Base-by-base conservation (phyloP, 768 basidiomycete species). In the Nidularia pulvinata region DNA sequence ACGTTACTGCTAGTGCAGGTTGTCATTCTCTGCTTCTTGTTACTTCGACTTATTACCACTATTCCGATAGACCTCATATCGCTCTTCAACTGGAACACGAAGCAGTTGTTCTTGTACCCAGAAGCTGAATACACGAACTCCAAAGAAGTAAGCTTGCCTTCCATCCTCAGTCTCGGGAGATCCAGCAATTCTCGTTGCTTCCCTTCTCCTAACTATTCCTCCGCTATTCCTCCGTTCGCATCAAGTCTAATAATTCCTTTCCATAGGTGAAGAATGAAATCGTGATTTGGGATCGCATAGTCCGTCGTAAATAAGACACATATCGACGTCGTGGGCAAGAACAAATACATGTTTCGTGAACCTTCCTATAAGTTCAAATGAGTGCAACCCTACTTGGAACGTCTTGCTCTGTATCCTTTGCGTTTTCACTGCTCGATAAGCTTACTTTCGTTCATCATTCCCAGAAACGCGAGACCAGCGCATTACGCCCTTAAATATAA, bases 81-180 rank as follows among this genome's bases (percentile, higher is more conserved):
- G 10, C 76, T 96, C 33, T 96, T 95, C 72, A 75, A 95, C 70
- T 96, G 93, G 93, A 96, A 96, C 69, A 95, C 94, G n/a, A 96
- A 96, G 69, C 94, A 96, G 65, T 64, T 96, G 9, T 95, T 96
- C 67, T 67, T 95, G 10, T 94, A 91, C 63, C 80, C 95, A 34
- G 83, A 86, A 60, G 94, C 91, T 0, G 92, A 95, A 67, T 95
- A 94, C 65, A 78, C 77, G 35, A 89, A 86, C 51, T 68, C 77
- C 0, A 72, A 88, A 67, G 85, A 90, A 46, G 93, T 93, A 65
- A 72, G 90, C 61, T 37, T 25, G 25, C 4, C 25, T 25, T 25
- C 4, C 25, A 25, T 25, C 1, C 25, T 4, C 4, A 1, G 4
- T 25, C 25, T 4, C 25, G 25, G 25, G 4, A 25, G 25, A 25